Evolutionary conservation across 1,139 yeast genomes (phyloP).

Genomic region (Pichia kudriavzevii): DNA sequence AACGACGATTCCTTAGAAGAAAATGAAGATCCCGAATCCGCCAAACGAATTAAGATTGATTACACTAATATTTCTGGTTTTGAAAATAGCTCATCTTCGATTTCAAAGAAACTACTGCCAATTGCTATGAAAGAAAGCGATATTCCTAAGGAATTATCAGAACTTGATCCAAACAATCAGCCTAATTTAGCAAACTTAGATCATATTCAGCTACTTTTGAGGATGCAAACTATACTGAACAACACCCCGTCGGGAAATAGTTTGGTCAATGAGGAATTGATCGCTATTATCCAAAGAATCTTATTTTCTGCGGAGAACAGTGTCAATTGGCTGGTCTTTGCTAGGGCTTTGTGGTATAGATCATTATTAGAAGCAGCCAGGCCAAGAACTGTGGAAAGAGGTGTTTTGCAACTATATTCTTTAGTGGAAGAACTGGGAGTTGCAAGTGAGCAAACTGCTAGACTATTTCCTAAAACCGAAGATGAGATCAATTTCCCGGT

Average conservation of each 20-base stretch:
- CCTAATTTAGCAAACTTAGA: constrained; percentile 69
- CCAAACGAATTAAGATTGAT: constrained; percentile 40
- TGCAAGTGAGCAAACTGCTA: constrained; percentile 44
- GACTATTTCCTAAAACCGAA: constrained; percentile 49
- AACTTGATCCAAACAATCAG: constrained; percentile 74
- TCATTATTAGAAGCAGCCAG: constrained; percentile 73
- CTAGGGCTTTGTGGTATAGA: constrained; percentile 86
- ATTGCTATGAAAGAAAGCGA: constrained; percentile 52
- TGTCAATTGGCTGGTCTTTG: constrained; percentile 72
- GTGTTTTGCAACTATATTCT: constrained; percentile 87
- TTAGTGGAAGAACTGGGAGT: constrained; percentile 84
- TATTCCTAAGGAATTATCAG: constrained; percentile 50
- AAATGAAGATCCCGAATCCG: constrained; percentile 10
- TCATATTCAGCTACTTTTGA: constrained; percentile 59
- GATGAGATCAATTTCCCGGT: constrained; percentile 26
- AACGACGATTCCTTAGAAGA: constrained; percentile 35
- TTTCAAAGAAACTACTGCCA: constrained; percentile 40
- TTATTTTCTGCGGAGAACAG: constrained; percentile 42
- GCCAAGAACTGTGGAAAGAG: constrained; percentile 87
- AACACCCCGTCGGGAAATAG: constrained; percentile 67
- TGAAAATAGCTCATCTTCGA: constrained; percentile 11
- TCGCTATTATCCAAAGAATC: constrained; percentile 67
- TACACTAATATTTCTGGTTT: constrained; percentile 16
- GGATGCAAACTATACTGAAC: constrained; percentile 57
- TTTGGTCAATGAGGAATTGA: constrained; percentile 72